Base-by-base conservation (phyloP, 2,329 filamentous ascomycete species). In the Cytospora piceae region DNA sequence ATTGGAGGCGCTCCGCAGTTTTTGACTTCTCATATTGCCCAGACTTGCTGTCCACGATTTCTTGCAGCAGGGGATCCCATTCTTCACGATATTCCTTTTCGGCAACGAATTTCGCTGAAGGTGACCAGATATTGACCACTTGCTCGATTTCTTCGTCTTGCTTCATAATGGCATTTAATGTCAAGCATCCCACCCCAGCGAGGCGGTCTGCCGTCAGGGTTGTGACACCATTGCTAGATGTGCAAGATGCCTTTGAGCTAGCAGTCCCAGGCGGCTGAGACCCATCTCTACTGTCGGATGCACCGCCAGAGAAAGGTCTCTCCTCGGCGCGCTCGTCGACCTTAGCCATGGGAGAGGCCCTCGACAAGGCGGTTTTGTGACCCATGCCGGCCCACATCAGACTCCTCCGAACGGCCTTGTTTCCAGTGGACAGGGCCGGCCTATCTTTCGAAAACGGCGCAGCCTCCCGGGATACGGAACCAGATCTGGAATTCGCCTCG, bases 151-250 rank as follows among this genome's bases (percentile, higher is more conserved):
- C 90, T 60, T 89, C 87, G 8, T 84, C 81, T 67, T 90, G 85
- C 73, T 89, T 90, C 79, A 95, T 85, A 61, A 95, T 80, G 1
- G 86, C 80, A 70, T 93, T 94, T 55, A 97, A 81, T 70, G 90
- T 90, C 53, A 96, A 74, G 6, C 93, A 84, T 5, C 93, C 94
- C 32, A 95, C 84, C 0, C 92, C 94, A 20, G 95, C 83, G 0
- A 87, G 89, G 54, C 91, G 86, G 70, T 89, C 87, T 1, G 90
- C 83, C 1, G 78, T 81, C 72, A 87, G 83, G 64, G 81, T 78
- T 4, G 73, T 61, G 2, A 68, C 63, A 24, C 74, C 77, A 27
- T 81, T 78, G 15, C 73, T 67, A 0, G 78, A 79, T 3, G 72
- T 67, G 31, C 76, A 76, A n/a, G 76, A 76, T 7, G 70, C 72